Percentiles rank a stretch among this genome's conserved stretches.
Evolutionary conservation across 2,329 filamentous ascomycete genomes (phyloP).

Genomic region (Colletotrichum zoysiae): DNA sequence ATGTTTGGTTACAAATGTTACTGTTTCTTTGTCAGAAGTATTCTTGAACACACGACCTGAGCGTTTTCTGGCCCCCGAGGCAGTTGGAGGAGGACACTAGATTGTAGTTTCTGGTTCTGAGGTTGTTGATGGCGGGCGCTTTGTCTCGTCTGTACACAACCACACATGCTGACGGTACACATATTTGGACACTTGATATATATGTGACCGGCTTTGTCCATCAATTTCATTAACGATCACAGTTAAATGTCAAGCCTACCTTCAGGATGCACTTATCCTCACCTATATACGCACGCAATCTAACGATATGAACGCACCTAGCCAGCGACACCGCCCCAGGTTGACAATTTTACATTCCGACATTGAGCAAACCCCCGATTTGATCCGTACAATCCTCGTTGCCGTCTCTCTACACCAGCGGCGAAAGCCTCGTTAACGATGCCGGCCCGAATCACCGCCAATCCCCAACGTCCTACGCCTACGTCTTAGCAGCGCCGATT

Average conservation of each 20-base stretch:
- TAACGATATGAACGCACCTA: not conserved
- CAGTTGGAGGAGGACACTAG: not conserved
- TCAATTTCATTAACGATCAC: not conserved
- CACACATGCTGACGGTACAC: not conserved
- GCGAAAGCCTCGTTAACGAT: not conserved
- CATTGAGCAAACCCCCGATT: not conserved
- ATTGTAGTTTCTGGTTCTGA: too few species aligned
- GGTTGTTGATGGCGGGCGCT: not conserved
- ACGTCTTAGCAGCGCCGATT: conserved; percentile 29
- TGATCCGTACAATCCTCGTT: too few species aligned
- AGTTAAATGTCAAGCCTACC: not conserved
- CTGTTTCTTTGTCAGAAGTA: too few species aligned
- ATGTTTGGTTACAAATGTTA: too few species aligned
- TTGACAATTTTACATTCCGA: not conserved
- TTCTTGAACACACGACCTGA: too few species aligned
- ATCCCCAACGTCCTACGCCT: conserved; percentile 15
- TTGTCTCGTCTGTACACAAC: not conserved
- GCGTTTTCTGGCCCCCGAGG: not conserved
- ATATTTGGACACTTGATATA: not conserved
- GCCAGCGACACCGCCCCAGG: too few species aligned
- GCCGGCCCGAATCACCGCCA: not conserved
- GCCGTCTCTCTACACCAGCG: not conserved
- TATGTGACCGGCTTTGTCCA: not conserved
- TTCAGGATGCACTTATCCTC: not conserved
- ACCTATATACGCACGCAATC: too few species aligned